A percentile compares a stretch with the other conserved stretches of the same genome.
phyloP scores from a whole-genome alignment of 192 early-diverging fungal genomes.

The Coemansia umbellata region DNA sequence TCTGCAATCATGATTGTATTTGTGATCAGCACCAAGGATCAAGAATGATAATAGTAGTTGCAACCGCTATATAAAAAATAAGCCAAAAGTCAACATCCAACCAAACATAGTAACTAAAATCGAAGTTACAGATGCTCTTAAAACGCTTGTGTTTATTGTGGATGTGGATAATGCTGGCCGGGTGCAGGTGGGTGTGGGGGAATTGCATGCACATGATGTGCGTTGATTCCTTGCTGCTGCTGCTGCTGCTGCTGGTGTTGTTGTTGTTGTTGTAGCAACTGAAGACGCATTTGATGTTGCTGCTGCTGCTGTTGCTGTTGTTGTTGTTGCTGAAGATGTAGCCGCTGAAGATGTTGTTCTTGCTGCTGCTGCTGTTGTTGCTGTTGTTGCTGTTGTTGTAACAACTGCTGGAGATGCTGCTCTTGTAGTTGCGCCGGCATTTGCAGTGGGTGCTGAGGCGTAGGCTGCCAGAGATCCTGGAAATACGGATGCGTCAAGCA shows the following conservation, averaged over 20 bases:
- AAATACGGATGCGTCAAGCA: constrained; percentile 45
- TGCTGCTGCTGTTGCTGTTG: constrained; percentile 23
- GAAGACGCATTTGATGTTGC: constrained; percentile 16
- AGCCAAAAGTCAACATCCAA: too few relatives aligned
- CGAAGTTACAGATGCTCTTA: too few relatives aligned
- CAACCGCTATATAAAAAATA: too few relatives aligned
- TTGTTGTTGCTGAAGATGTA: constrained; percentile 16
- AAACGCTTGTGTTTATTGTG: constrained; percentile 5
- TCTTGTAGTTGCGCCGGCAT: constrained; percentile 23
- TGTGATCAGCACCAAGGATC: too few relatives aligned
- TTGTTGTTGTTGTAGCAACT: constrained; percentile 17
- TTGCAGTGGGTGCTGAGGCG: constrained; percentile 29
- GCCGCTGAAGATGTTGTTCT: constrained; percentile 11
- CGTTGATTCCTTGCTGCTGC: constrained; percentile 20
- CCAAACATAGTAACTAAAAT: too few relatives aligned
- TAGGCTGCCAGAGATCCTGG: constrained; percentile 42
- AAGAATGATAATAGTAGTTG: too few relatives aligned
- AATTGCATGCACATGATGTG: constrained; percentile 4
- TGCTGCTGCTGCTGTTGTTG: constrained; percentile 25
- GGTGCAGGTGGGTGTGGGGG: constrained; percentile 10
- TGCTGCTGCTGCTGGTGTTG: constrained; percentile 25
- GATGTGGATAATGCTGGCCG: constrained; percentile 7
- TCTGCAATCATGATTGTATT: too few relatives aligned
- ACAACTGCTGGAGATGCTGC: constrained; percentile 36
- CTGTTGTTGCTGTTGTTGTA: constrained; percentile 33